Percentiles rank a stretch among this genome's conserved stretches.
phyloP scores from a whole-genome alignment of 2,329 filamentous ascomycete species.

The Monosporascus sp. region DNA sequence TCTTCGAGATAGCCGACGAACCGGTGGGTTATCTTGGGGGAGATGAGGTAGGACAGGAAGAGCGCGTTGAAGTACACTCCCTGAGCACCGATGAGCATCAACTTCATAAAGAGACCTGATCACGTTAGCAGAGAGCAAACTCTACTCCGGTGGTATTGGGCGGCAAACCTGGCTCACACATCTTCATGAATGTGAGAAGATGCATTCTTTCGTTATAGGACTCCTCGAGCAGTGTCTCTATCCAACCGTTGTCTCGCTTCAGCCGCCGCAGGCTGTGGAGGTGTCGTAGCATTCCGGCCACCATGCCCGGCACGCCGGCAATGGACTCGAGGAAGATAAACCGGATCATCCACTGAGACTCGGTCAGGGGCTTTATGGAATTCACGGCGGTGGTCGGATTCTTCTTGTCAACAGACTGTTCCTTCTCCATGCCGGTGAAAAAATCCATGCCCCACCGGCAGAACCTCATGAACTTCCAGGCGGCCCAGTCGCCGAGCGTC shows the following conservation, averaged over 20 bases:
- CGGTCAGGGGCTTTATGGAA: conserved; percentile 61
- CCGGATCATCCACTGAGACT: conserved; percentile 81
- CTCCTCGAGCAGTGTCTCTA: conserved; percentile 85
- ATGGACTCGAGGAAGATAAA: conserved; percentile 94
- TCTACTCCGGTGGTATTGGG: background rate
- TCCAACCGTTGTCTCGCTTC: conserved; percentile 94
- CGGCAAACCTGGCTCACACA: conserved; percentile 63
- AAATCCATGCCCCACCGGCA: conserved; percentile 77
- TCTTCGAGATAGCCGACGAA: conserved; percentile 98
- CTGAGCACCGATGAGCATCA: conserved; percentile 87
- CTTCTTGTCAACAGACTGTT: conserved; percentile 59
- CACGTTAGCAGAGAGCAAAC: conserved; percentile 12
- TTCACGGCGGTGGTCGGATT: conserved; percentile 49
- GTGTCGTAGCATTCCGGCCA: conserved; percentile 89
- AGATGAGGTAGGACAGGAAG: conserved; percentile 83
- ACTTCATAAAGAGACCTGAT: conserved; percentile 76
- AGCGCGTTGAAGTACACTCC: conserved; percentile 95
- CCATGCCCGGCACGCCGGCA: conserved; percentile 94
- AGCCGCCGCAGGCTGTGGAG: conserved; percentile 76
- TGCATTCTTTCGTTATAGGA: conserved; percentile 94
- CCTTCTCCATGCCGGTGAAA: conserved; percentile 67
- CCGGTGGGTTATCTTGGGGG: conserved; percentile 81
- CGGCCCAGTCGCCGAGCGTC: conserved; percentile 70
- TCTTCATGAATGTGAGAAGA: conserved; percentile 85
- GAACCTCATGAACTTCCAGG: conserved; percentile 69